Base-by-base conservation (phyloP, 2,329 filamentous ascomycete genomes). In the Pseudogymnoascus sp. region DNA sequence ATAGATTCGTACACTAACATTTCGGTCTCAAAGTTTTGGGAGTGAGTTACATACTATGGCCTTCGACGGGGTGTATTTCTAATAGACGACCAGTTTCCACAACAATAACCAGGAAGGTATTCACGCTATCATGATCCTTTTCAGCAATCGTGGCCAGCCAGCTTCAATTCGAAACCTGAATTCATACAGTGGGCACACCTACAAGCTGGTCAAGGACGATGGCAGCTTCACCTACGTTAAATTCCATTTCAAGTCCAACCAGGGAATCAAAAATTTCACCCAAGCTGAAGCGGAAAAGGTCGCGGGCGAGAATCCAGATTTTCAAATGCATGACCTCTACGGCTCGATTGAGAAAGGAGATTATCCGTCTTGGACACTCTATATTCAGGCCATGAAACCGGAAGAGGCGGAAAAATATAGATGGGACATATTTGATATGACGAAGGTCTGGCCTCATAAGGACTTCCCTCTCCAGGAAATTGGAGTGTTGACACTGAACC, bases 51-150 rank as follows among this genome's bases (percentile, higher is more conserved):
- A 19, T 13, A 61, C n/a, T 29, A 50, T 16, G 6, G 35, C 24
- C 6, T 10, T 11, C 16, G 4, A 16, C 10, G 21, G 68, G 7
- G 13, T 6, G 29, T 24, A 50, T n/a, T 26, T 14, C 44, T 50
- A 50, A 50, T 7, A 50, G 24, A 29, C 3, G 26, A 6, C 7
- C 14, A 29, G 44, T 50, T 50, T n/a, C 10, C 44, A 50, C 24
- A 50, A 29, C 44, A 50, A 77, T 37, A 78, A 83, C 65, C 83
- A 81, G 6, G 82, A 85, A 68, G 76, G 79, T 0, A 76, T 80
- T n/a, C 82, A 86, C 68, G 79, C 82, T 67, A 75, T 84, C 26
- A 85, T 86, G 82, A 78, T 81, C 42, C 74, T 85, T 1, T 83
- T 86, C 72, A 80, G 80, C 16, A 82, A 84, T 65, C 77, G 81